Evolutionary conservation across 371 early-diverging fungal genomes (phyloP), one percentile per base, ranked within the genome.

Genomic region (Mucor indicus): DNA sequence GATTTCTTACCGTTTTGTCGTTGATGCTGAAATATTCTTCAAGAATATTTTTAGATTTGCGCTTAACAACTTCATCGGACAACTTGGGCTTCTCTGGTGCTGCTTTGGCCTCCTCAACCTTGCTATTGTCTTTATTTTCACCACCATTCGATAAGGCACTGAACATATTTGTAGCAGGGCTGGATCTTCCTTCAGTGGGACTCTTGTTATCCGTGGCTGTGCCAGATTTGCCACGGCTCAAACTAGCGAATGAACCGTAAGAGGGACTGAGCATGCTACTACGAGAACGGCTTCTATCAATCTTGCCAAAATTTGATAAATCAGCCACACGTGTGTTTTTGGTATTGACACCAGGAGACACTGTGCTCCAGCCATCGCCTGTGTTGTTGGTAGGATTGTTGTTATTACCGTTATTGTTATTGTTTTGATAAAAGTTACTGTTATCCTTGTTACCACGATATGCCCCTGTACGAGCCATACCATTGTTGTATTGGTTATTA

Each of bases 231-330:
- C 53, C 56, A 3, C 70, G 57, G 15, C 47, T 60, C 44, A 75
- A 48, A 24, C 59, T 67, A 15, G 72, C 77, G 60, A 90, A 84
- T 17, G 84, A 80, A 54, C 73, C 73, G 33, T 74, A 67, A 13
- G 77, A 64, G 25, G 86, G 85, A 31, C 83, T 85, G 35, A 85
- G 73, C 27, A 75, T 74, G 36, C 73, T 64, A 17, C 60, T 64
- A 21, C 68, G 66, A 11, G 69, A 52, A 66, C 84, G 83, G 59
- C 85, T 76, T 48, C 87, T 80, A 38, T 79, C 71, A 0, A 87
- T 61, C 55, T 91, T 83, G 31, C 95, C 95, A 67, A 94, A 92
- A 43, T 78, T 76, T 24, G 85, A 73, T 31, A 92, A 66, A 49
- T 94, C 93, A 15, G 60, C 69, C 58, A 43, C 46, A 50, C 37